Evolutionary conservation across 495 filamentous ascomycete genomes (phyloP).

Genomic region (Physcia stellaris): DNA sequence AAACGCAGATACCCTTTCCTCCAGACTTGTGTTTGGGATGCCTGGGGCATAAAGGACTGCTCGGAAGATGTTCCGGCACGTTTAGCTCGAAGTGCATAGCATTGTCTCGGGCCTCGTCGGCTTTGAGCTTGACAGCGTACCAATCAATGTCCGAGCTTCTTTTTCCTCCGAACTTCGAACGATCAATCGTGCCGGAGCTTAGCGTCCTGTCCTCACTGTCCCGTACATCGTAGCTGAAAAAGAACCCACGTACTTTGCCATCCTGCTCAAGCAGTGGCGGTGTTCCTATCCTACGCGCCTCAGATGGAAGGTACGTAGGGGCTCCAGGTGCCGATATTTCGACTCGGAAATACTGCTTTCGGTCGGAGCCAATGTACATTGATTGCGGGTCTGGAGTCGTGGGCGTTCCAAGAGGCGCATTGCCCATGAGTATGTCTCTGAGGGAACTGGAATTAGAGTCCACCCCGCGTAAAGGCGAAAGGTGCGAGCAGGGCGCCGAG

Average conservation of each 20-base stretch:
- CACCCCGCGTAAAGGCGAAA: too few species aligned
- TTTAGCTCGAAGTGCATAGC: slow-evolving; percentile 33
- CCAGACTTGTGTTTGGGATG: slow-evolving; percentile 38
- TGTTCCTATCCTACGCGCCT: slow-evolving; percentile 14
- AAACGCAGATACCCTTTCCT: slow-evolving; percentile 40
- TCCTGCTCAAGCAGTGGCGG: slow-evolving; percentile 28
- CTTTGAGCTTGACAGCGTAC: slow-evolving; percentile 11
- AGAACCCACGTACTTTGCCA: slow-evolving; percentile 27
- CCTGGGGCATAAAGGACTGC: slow-evolving; percentile 49
- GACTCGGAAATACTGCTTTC: slow-evolving; percentile 8
- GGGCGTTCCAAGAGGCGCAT: slow-evolving; percentile 6
- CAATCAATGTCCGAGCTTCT: slow-evolving; percentile 5
- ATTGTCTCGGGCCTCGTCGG: slow-evolving; percentile 6
- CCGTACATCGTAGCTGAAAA: slow-evolving; percentile 29
- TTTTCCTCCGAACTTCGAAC: not conserved
- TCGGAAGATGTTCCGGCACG: slow-evolving; percentile 50
- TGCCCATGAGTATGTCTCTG: slow-evolving; percentile 8
- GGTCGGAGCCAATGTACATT: slow-evolving; percentile 10
- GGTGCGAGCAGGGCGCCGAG: too few species aligned
- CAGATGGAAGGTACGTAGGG: slow-evolving; percentile 16
- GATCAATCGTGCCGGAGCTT: not conserved
- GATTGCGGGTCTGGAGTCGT: slow-evolving; percentile 9
- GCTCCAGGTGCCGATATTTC: slow-evolving; percentile 5
- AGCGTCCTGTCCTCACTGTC: not conserved
- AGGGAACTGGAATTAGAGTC: slow-evolving; percentile 13